Base-by-base conservation (phyloP, 805 yeast species). In the Lipomyces yamadae region DNA sequence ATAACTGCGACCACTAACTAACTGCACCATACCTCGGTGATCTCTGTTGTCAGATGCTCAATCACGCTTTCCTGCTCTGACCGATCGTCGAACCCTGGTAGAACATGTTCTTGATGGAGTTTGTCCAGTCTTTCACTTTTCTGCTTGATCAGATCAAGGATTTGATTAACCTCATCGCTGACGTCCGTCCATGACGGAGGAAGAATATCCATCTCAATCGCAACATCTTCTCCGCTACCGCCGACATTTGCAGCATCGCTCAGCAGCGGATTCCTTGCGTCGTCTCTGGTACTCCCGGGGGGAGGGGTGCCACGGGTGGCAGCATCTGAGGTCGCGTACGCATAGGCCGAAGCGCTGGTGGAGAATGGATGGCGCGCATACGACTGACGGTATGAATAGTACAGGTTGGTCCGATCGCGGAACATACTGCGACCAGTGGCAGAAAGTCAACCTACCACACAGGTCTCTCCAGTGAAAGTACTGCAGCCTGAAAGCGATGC, bases 371-470 rank as follows among this genome's bases (percentile, higher is more conserved):
- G 85, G 71, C 92, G 92, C 0, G 97, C 96, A 65, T 88, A 89
- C 10, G 98, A 92, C 67, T 95, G 86, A 70, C 99, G 86, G 76
- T 90, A 94, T 57, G 98, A 92, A 30, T 92, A 81, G 77, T 83
- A 94, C 70, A 94, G 83, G 75, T 93, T 94, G n/a, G 99, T 95
- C 76, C 98, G 83, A 79, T 95, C 98, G 76, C 98, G 84, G 75
- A 90, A 91, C 97, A 94, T 92, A 29, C 56, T 34, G 29, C 32
- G 35, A 24, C 39, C 29, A 13, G 24, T 13, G n/a, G 24, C 18
- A 42, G 48, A 15, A 42, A 3, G 48, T 42, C 48, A 2, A 6
- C 24, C 24, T 24, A 24, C 48, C 24, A 42, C 24, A 42, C 48
- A 24, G n/a, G 24, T 15, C 4, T n/a, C 7, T 15, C 48, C n/a